These are phyloP conservation scores for Candida ascalaphidarum DNA, from an alignment of 805 yeast species.

Conservation along the genomic window DNA sequence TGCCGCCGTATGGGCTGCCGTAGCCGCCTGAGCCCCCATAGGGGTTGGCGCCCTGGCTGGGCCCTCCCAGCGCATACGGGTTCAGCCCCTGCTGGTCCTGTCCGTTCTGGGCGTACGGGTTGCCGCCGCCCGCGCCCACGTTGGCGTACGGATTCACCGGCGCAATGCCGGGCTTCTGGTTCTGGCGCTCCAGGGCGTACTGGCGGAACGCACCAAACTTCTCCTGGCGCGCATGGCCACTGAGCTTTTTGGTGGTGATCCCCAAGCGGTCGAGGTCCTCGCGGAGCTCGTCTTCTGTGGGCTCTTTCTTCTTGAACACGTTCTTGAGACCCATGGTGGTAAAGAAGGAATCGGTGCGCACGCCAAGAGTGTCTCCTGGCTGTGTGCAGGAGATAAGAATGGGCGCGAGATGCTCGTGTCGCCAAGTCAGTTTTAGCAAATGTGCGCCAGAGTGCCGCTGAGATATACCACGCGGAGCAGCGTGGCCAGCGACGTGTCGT, in stretches of 20 bases:
- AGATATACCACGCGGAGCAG: too few relatives aligned
- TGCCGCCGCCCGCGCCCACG: conserved; percentile 7
- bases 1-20: conserved; percentile 3
- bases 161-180: conserved; percentile 24
- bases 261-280: conserved; percentile 32
- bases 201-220: conserved; percentile 44
- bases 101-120: conserved; percentile 7
- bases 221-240: conserved; percentile 23
- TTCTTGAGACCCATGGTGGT: conserved; percentile 34
- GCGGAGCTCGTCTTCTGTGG: conserved; percentile 38
- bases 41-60: conserved; percentile 1
- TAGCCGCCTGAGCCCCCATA: too few relatives aligned
- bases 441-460: too few relatives aligned
- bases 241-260: conserved; percentile 28
- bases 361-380: too few relatives aligned
- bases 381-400: too few relatives aligned
- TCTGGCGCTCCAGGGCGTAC: conserved; percentile 37
- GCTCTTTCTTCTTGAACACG: conserved; percentile 42
- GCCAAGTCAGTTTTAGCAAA: too few relatives aligned
- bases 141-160: conserved; percentile 37
- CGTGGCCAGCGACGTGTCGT: too few relatives aligned
- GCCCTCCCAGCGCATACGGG: conserved; percentile 5
- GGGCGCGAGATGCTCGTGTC: too few relatives aligned
- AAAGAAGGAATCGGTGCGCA: too few relatives aligned
- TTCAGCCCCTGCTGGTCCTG: conserved; percentile 1